Evolutionary conservation across 73 alveolate species (phyloP).

Genomic region (Symbiodinium pilosum): DNA sequence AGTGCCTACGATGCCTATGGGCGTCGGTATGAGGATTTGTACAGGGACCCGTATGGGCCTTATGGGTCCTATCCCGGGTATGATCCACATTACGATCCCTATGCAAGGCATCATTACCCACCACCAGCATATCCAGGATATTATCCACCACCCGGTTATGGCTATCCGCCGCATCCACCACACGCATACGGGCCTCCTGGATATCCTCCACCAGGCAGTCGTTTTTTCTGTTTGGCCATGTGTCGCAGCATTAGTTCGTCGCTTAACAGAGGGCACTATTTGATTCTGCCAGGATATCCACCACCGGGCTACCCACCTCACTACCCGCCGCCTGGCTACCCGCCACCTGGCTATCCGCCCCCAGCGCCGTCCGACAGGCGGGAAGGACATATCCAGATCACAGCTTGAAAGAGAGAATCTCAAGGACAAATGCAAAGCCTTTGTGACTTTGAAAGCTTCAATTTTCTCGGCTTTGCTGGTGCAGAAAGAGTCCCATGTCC

Average conservation of each 20-base stretch:
- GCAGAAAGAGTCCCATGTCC: too few relatives aligned
- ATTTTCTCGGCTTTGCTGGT: too few relatives aligned
- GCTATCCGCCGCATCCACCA: conserved; percentile 72
- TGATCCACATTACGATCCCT: conserved; percentile 65
- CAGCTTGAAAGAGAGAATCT: too few relatives aligned
- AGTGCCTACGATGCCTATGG: conserved; percentile 28
- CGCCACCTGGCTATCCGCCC: conserved; percentile 11
- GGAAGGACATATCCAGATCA: too few relatives aligned
- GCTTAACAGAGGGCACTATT: neutral
- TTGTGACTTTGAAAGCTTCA: too few relatives aligned
- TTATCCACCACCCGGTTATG: conserved; percentile 50
- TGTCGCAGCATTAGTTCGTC: neutral
- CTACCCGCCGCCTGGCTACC: conserved; percentile 59
- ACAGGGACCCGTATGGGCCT: conserved; percentile 47
- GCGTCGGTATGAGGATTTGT: conserved; percentile 33
- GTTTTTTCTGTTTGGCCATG: too few relatives aligned
- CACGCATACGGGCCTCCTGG: conserved; percentile 44
- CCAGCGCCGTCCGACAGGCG: neutral
- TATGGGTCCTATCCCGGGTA: neutral
- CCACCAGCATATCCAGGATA: conserved; percentile 35
- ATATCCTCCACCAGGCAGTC: conserved; percentile 60
- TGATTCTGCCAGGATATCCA: conserved; percentile 9
- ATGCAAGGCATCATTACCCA: conserved; percentile 7
- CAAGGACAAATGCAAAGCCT: too few relatives aligned
- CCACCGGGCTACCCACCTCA: conserved; percentile 21